Evolutionary conservation across 768 basidiomycete genomes (phyloP).

Genomic region (Fistulinella prunicolor): DNA sequence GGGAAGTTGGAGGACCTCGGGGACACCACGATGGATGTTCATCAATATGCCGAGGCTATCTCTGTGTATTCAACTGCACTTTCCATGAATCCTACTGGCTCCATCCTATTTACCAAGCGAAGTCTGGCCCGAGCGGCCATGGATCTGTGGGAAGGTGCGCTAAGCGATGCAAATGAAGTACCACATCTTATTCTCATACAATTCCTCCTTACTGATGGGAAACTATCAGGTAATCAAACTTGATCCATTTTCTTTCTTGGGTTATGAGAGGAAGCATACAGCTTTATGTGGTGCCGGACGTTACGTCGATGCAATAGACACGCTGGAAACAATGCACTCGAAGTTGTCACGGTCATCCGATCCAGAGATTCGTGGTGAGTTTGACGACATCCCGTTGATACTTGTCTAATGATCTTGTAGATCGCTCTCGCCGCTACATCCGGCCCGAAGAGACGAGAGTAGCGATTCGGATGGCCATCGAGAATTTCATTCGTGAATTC

Average conservation of each 20-base stretch:
- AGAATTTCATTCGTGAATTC: not conserved
- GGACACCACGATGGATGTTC: not conserved
- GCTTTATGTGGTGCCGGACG: slow-evolving; percentile 1
- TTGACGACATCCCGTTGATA: too few relatives aligned
- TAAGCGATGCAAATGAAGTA: slow-evolving; percentile 4
- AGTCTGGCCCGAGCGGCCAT: not conserved
- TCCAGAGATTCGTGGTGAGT: slow-evolving; percentile 6
- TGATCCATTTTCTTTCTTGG: slow-evolving; percentile 7
- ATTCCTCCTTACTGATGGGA: not conserved
- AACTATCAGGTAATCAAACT: not conserved
- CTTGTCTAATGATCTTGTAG: not conserved
- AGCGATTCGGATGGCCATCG: not conserved
- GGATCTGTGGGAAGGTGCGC: slow-evolving; percentile 1
- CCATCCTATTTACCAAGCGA: not conserved
- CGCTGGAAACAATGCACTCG: slow-evolving; percentile 10
- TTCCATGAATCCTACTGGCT: not conserved
- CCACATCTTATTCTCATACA: not conserved
- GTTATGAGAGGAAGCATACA: slow-evolving; percentile 10
- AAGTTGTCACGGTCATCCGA: slow-evolving; percentile 3
- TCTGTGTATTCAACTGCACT: not conserved
- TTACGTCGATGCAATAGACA: not conserved
- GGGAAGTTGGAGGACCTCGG: not conserved
- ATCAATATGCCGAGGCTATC: not conserved
- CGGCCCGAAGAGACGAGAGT: too few relatives aligned
- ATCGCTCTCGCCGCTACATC: not conserved